These are phyloP conservation scores for Podila clonocystis DNA, from an alignment of 192 early-diverging fungal genomes.

Conservation along the genomic window DNA sequence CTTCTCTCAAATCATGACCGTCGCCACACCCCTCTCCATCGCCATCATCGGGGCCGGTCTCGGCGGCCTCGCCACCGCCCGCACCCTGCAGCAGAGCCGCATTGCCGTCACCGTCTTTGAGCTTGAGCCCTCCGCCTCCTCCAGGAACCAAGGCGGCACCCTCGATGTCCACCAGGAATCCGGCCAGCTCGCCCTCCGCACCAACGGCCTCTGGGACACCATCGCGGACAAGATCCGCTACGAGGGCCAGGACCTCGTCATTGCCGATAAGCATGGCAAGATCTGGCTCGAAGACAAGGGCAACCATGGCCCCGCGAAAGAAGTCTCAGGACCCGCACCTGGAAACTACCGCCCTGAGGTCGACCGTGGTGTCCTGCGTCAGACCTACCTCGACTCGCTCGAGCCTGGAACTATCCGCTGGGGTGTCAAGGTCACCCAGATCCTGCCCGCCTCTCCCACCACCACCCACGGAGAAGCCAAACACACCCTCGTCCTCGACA, in stretches of 20 bases:
- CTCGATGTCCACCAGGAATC: conserved; percentile 59
- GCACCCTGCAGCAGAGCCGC: conserved; percentile 53
- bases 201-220: conserved; percentile 40
- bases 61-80: conserved; percentile 55
- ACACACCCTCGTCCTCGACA: conserved; percentile 22
- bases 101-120: conserved; percentile 56
- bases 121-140: conserved; percentile 25
- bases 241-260: conserved; percentile 49
- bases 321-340: background rate
- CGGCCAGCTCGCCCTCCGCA: conserved; percentile 46
- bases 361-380: conserved; percentile 55
- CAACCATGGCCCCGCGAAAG: background rate
- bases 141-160: conserved; percentile 57
- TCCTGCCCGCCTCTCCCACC: conserved; percentile 6
- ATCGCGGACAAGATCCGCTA: conserved; percentile 40
- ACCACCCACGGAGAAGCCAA: background rate
- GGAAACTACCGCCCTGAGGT: conserved; percentile 54
- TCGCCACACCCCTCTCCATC: conserved; percentile 19
- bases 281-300: conserved; percentile 25
- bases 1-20: background rate
- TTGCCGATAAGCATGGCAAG: conserved; percentile 44
- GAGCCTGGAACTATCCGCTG: conserved; percentile 49
- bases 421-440: conserved; percentile 24
- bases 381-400: conserved; percentile 55
- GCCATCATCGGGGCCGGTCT: conserved; percentile 63